phyloP scores from a whole-genome alignment of 805 yeast genomes.

The Yarrowia sp. region DNA sequence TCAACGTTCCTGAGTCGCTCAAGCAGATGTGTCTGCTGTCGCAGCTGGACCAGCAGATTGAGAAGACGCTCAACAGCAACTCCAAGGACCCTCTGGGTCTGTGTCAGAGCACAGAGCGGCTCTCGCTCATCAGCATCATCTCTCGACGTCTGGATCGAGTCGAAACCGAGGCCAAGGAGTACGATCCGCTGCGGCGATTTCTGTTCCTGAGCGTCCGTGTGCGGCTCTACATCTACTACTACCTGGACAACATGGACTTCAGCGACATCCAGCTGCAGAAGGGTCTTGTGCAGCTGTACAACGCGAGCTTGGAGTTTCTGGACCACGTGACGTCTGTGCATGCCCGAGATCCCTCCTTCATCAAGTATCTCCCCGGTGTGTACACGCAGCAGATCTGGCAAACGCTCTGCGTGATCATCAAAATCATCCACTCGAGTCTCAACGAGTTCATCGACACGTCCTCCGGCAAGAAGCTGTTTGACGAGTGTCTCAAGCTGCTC shows the following conservation, averaged over 20 bases:
- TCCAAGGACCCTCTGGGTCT: slow-evolving; percentile 64
- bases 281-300: slow-evolving; percentile 74
- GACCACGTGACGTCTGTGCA: slow-evolving; percentile 57
- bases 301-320: slow-evolving; percentile 71
- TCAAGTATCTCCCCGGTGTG: slow-evolving; percentile 73
- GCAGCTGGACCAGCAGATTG: slow-evolving; percentile 80
- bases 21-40: slow-evolving; percentile 79
- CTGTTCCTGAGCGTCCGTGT: slow-evolving; percentile 70
- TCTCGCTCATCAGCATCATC: slow-evolving; percentile 70
- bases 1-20: slow-evolving; percentile 54
- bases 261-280: slow-evolving; percentile 59
- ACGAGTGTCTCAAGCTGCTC: slow-evolving; percentile 45
- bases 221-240: slow-evolving; percentile 79
- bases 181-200: slow-evolving; percentile 70
- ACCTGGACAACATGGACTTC: slow-evolving; percentile 53
- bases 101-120: slow-evolving; percentile 64
- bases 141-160: slow-evolving; percentile 69
- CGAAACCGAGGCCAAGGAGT: slow-evolving; percentile 39
- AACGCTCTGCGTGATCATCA: slow-evolving; percentile 78
- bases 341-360: slow-evolving; percentile 46
- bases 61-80: slow-evolving; percentile 70
- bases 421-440: slow-evolving; percentile 73
- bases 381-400: slow-evolving; percentile 87
- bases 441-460: slow-evolving; percentile 63
- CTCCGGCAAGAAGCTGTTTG: slow-evolving; percentile 61